phyloP scores from a whole-genome alignment of 768 basidiomycete genomes.

The Boletus patriciae region DNA sequence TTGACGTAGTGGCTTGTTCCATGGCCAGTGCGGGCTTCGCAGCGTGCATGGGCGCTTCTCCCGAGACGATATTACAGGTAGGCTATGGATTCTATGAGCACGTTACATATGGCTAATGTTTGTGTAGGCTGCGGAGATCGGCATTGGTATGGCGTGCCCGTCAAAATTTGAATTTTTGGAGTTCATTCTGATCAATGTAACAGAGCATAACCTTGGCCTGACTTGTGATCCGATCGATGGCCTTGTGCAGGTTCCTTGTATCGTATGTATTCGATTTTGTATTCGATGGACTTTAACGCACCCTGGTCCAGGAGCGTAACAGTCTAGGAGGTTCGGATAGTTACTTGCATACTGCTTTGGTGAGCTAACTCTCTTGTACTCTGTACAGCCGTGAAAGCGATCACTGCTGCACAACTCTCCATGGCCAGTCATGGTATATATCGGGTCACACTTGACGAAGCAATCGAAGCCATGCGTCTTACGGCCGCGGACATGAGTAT shows the following conservation, averaged over 20 bases:
- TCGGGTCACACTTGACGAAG: conserved; percentile 87
- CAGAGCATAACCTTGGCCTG: conserved; percentile 83
- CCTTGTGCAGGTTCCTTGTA: conserved; percentile 93
- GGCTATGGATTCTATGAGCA: conserved; percentile 9
- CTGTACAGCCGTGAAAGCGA: conserved; percentile 77
- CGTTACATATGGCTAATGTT: not conserved
- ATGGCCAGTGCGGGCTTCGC: conserved; percentile 96
- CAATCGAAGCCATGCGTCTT: conserved; percentile 91
- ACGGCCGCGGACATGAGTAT: conserved; percentile 94
- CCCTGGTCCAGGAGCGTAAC: conserved; percentile 63
- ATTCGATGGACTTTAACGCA: conserved; percentile 2
- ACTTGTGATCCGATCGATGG: conserved; percentile 96
- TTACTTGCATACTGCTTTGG: not conserved
- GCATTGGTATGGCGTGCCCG: conserved; percentile 59
- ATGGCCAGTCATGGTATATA: conserved; percentile 90
- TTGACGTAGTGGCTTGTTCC: conserved; percentile 74
- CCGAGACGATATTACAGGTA: conserved; percentile 79
- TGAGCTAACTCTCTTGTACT: conserved; percentile 7
- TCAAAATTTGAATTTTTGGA: not conserved
- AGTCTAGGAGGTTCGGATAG: conserved; percentile 68
- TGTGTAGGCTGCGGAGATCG: conserved; percentile 78
- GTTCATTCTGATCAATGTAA: conserved; percentile 3
- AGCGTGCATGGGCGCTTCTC: conserved; percentile 90
- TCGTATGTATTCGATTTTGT: conserved; percentile 46
- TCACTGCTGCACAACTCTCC: conserved; percentile 92